phyloP scores from a whole-genome alignment of 108 stramenopile genomes.

The Mediolabrus comicus region DNA sequence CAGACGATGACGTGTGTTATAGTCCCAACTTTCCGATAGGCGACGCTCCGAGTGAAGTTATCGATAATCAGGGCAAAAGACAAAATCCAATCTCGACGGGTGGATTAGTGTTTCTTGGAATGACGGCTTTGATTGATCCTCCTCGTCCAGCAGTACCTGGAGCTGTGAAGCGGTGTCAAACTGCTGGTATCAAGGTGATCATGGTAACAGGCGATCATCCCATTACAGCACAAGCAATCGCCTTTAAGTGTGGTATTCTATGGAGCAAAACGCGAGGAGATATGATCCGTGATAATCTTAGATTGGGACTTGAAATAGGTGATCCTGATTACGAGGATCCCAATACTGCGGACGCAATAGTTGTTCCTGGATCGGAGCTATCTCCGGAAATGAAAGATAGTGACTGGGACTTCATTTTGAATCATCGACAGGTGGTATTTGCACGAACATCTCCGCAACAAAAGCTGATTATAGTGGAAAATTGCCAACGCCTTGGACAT shows the following conservation, averaged over 20 bases:
- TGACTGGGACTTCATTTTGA: conserved; percentile 24
- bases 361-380: conserved; percentile 55
- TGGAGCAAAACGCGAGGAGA: neutral
- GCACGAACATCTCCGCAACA: conserved; percentile 95
- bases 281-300: conserved; percentile 50
- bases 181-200: conserved; percentile 92
- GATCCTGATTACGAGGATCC: conserved; percentile 38
- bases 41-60: conserved; percentile 16
- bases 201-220: conserved; percentile 99
- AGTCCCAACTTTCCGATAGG: conserved; percentile 32
- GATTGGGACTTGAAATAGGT: conserved; percentile 4
- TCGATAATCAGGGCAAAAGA: neutral
- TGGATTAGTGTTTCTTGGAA: conserved; percentile 61
- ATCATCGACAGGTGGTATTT: conserved; percentile 82
- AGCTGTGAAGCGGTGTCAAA: conserved; percentile 89
- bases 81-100: conserved; percentile 13
- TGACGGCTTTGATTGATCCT: conserved; percentile 74
- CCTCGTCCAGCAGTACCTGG: conserved; percentile 86
- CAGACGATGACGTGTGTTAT: neutral
- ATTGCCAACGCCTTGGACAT: conserved; percentile 63
- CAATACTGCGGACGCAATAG: conserved; percentile 49
- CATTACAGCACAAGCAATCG: conserved; percentile 92
- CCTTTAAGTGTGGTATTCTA: conserved; percentile 87
- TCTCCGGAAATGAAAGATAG: conserved; percentile 37
- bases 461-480: conserved; percentile 88